Base-by-base conservation (phyloP, 352 stramenopile genomes). In the Phytophthora colocasiae region DNA sequence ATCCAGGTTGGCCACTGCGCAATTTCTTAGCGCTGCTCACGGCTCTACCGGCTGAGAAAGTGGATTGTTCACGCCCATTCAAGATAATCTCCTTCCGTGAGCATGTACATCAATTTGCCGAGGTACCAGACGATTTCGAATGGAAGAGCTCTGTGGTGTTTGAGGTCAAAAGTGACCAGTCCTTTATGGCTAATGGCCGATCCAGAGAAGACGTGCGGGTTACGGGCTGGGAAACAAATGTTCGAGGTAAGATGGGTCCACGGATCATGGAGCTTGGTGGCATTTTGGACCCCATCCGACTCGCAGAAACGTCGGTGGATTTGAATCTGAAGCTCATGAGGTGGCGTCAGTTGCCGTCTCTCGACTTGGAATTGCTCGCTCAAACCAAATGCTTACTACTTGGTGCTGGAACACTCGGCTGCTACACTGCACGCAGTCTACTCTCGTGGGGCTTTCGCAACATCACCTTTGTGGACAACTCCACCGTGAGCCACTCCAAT, bases 241-340 rank as follows among this genome's bases (percentile, higher is more conserved):
- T 66, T 17, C 83, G 84, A 4, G 82, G 84, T 6, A 93, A 95
- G 63, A 76, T 84, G 64, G 87, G 85, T 0, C 88, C 88, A 8
- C 83, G 88, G 11, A 68, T 85, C 26, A 92, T 95, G 81, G 80
- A 95, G 40, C 71, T 96, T n/a, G 69, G 72, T 3, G 69, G 77
- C 2, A 78, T 93, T 9, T 56, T 96, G 26, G 86, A 96, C 57
- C 94, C 80, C 50, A 83, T 92, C 8, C 92, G 96, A 27, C 86
- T 99, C 17, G 96, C 96, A 6, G 87, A 98, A 39, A 96, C 98
- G 56, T 98, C 97, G 1, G 95, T 98, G n/a, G 93, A 99, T 68
- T 81, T 99, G 48, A 99, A 99, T 74, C 71, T 99, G 8, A 97
- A 98, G 72, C 81, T 99, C 15, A 99, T 99, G 98, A 92, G 98